These are phyloP conservation scores for Ascochyta viciae-villosae DNA, from an alignment of 2,329 filamentous ascomycete species.

Conservation along the genomic window DNA sequence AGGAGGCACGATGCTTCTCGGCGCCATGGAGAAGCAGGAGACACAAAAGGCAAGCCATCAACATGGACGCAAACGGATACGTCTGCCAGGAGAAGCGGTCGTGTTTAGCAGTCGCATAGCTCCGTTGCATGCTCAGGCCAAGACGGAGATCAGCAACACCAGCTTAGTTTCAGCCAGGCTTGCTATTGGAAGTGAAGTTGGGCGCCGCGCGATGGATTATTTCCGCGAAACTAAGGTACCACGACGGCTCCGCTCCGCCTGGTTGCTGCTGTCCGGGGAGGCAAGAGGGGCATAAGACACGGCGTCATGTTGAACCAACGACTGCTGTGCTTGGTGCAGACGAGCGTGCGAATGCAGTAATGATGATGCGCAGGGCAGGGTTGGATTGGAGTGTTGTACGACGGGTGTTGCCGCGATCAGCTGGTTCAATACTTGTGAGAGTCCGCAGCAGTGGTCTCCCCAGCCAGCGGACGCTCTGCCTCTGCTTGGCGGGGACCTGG, in stretches of 20 bases:
- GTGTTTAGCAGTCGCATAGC: constrained; percentile 9
- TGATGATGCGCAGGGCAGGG: constrained; percentile 5
- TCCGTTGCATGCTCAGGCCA: constrained; percentile 22
- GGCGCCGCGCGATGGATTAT: constrained; percentile 8
- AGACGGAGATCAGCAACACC: constrained; percentile 29
- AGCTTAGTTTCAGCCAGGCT: constrained; percentile 39
- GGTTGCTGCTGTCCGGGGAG: constrained; percentile 2
- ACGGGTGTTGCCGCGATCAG: constrained; percentile 15
- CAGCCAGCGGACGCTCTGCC: constrained; percentile 33
- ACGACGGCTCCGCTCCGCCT: constrained; percentile 12
- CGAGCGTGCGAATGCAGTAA: background rate
- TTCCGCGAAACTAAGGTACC: constrained; percentile 18
- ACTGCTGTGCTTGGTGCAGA: constrained; percentile 9
- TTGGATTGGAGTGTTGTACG: constrained; percentile 6
- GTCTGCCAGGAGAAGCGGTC: constrained; percentile 11
- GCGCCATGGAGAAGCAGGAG: constrained; percentile 4
- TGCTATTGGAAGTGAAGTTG: constrained; percentile 25
- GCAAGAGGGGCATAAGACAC: constrained; percentile 3
- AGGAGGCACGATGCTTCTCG: background rate
- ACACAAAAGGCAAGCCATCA: background rate
- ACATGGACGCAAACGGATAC: constrained; percentile 6
- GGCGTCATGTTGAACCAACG: constrained; percentile 7
- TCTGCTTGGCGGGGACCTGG: constrained; percentile 16
- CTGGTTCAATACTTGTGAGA: constrained; percentile 7
- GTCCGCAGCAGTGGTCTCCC: constrained; percentile 7